A percentile compares a stretch with the other conserved stretches of the same genome.
These are phyloP conservation scores for Globisporangium carolinianum DNA, from an alignment of 352 stramenopile genomes.

Conservation along the genomic window DNA sequence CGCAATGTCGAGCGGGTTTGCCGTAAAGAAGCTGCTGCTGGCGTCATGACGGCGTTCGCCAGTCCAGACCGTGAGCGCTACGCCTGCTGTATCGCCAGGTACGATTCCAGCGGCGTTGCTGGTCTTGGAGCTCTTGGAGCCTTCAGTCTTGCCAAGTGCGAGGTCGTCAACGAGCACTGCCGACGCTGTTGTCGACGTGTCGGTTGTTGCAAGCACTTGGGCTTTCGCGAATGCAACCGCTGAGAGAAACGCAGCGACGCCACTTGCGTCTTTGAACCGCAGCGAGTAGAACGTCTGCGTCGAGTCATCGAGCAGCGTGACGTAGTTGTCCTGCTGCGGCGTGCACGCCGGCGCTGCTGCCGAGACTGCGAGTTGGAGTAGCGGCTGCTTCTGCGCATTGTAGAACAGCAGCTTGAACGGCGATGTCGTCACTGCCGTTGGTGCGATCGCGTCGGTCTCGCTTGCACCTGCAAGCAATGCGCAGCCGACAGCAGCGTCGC, in stretches of 20 bases:
- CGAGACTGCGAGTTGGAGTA: conserved; percentile 40
- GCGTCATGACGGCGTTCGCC: conserved; percentile 6
- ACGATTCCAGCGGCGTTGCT: conserved; percentile 18
- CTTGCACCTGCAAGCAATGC: conserved; percentile 28
- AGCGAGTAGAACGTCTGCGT: conserved; percentile 62
- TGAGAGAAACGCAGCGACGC: conserved; percentile 32
- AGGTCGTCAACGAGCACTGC: conserved; percentile 40
- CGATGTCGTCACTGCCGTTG: neutral
- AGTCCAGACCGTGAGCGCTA: conserved; percentile 50
- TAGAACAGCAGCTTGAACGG: conserved; percentile 66
- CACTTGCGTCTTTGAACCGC: conserved; percentile 54
- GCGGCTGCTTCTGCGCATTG: conserved; percentile 57
- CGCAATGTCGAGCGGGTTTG: conserved; percentile 47
- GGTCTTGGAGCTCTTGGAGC: conserved; percentile 15
- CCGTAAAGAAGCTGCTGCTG: conserved; percentile 30
- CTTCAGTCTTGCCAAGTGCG: conserved; percentile 20
- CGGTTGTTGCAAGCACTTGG: conserved; percentile 26
- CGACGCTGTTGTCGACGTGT: neutral
- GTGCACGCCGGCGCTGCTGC: conserved; percentile 29
- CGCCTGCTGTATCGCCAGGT: conserved; percentile 38
- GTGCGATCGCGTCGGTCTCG: neutral
- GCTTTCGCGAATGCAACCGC: conserved; percentile 48
- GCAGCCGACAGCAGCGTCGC: conserved; percentile 53
- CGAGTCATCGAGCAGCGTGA: conserved; percentile 51
- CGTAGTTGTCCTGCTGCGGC: conserved; percentile 67